Base-by-base conservation (phyloP, 2,329 filamentous ascomycete species). In the Ophiostoma ulmi region DNA sequence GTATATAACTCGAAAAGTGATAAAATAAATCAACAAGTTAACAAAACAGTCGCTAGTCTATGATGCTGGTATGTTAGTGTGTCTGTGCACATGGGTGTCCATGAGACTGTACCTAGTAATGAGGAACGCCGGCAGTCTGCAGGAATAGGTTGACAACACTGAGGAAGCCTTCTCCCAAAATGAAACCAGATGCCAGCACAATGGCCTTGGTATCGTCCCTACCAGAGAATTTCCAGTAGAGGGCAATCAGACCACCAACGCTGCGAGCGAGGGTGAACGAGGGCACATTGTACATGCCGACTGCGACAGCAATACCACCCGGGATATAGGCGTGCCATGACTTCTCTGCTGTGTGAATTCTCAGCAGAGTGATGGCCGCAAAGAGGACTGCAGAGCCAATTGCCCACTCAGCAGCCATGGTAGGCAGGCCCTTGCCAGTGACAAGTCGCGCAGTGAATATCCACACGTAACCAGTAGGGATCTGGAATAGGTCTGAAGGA, bases 271-370 rank as follows among this genome's bases (percentile, higher is more conserved):
- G 83, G 0, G 95, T 99, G 78, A 99, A 99, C 0, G 93, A 97
- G 0, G 95, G 95, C 0, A 94, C 93, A 76, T 98, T 99, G 81
- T 98, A 99, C 88, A 99, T 99, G 67, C 95, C 94, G 76, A 97
- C 93, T 55, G 95, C 95, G 26, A 99, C 94, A 2, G 95, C 94
- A 76, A 99, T 97, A 0, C 95, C 95, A 7, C 95, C 94, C 0
- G 95, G 95, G 14, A 99, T 84, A 78, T 88, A 91, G 1, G 88
- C 82, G 75, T 91, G 85, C 93, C 92, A 97, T 72, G 81, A 80
- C 74, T 82, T 85, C 5, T 82, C 83, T 5, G 81, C 79, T 14
- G 79, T 82, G 35, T 83, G 79, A n/a, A 91, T 91, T 69, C 93
- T 88, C 17, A 92, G 73, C 2, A 88, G 81, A 0, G 95, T 98